Base-by-base conservation (phyloP, 345 rosid genomes). In the Salix exigua region DNA sequence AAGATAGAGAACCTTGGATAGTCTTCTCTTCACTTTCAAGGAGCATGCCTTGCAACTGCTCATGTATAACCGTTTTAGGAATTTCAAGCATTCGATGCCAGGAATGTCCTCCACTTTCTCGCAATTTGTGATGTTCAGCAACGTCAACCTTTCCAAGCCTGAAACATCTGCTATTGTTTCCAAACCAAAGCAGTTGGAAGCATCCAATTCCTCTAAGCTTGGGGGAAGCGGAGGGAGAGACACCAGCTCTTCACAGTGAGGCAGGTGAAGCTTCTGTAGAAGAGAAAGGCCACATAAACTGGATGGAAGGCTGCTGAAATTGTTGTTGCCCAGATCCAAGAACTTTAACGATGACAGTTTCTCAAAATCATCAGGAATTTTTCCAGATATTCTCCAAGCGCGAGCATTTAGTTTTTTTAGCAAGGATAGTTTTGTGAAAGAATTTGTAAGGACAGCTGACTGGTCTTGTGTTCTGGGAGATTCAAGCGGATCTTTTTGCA, bases 221-320 rank as follows among this genome's bases (percentile, higher is more conserved):
- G 84, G 83, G 40, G 92, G 90, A 55, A 89, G 84, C 11, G 80
- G 83, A 64, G 92, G 89, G 70, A 89, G 85, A 65, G 67, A 79
- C 74, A 25, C 60, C 1, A 87, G 89, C 75, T 85, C 76, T 38
- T 75, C 38, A 65, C 90, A 89, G 26, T 79, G 14, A 14, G 79
- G 55, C 78, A 89, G 74, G 3, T 0, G 7, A 30, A 89, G 88
- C 4, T 73, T 55, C 77, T 60, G 81, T 12, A 89, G 88, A 77
- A 65, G 66, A 30, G 85, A 75, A 8, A 87, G 88, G 18, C 85
- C 88, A 66, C 65, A 63, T 31, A 89, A 78, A 73, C 90, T 89
- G 13, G 87, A 82, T 12, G 92, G 87, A 62, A 87, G 88, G 61
- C 83, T 79, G 81, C 72, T 73, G 51, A 89, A 83, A 5, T 83